Conservation (phyloP, 495 filamentous ascomycete species). For the Pseudevernia furfuracea region DNA sequence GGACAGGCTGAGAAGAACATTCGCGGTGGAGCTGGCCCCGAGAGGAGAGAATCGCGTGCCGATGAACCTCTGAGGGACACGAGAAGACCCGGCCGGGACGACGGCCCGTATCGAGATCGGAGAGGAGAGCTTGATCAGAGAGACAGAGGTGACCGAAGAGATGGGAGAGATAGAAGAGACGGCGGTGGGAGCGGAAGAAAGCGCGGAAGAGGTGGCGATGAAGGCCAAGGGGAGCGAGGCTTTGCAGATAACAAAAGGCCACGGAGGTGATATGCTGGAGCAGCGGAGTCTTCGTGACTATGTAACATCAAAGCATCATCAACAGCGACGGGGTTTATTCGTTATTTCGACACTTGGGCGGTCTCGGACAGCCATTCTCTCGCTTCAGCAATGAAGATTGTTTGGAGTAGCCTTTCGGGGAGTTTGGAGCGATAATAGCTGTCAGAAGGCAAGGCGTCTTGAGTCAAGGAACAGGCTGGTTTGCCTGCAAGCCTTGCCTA, state of each 20-base stretch:
- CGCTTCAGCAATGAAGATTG: not conserved
- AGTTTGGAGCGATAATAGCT: not conserved
- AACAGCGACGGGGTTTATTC: not conserved
- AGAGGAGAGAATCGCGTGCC: conserved; percentile 12
- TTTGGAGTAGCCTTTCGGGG: not conserved
- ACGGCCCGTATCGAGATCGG: conserved; percentile 11
- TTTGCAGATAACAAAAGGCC: conserved; percentile 26
- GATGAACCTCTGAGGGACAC: conserved; percentile 13
- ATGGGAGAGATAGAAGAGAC: conserved; percentile 23
- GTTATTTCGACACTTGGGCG: not conserved
- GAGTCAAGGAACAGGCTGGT: not conserved
- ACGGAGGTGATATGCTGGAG: conserved; percentile 13
- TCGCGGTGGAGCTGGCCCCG: conserved; percentile 10
- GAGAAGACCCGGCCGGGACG: conserved; percentile 20
- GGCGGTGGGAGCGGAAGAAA: conserved; percentile 23
- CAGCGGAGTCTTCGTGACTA: not conserved
- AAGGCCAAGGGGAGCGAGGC: conserved; percentile 14
- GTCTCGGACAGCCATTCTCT: not conserved
- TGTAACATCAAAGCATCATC: conserved; percentile 7
- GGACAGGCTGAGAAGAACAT: conserved; percentile 14
- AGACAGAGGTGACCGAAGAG: conserved; percentile 21
- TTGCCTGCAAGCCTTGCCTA: not conserved
- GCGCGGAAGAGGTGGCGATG: conserved; percentile 22
- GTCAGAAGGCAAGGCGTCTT: not conserved
- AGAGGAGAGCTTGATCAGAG: conserved; percentile 17